These are phyloP conservation scores for Plantago elongata DNA, from an alignment of 257 asterid species.

Conservation along the genomic window DNA sequence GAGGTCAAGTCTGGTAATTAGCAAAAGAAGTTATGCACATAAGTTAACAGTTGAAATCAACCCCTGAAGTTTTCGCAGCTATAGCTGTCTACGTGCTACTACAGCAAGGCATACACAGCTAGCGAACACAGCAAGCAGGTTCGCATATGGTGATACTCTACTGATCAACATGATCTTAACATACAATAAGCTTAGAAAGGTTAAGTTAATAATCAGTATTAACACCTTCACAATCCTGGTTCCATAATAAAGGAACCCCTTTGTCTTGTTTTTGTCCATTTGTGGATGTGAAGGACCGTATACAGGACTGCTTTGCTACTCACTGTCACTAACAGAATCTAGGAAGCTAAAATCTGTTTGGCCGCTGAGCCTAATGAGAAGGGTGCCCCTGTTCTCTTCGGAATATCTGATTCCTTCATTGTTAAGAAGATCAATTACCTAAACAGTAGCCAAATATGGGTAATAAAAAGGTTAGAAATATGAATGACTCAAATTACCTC, in stretches of 20 bases:
- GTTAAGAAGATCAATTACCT: slow-evolving; percentile 64
- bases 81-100: slow-evolving; percentile 5
- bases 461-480: neutral
- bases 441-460: slow-evolving; percentile 18
- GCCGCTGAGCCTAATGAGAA: slow-evolving; percentile 64
- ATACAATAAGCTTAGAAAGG: neutral
- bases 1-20: too few species aligned
- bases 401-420: slow-evolving; percentile 62
- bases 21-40: neutral
- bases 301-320: slow-evolving; percentile 27
- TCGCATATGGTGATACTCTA: neutral
- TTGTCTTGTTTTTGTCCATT: neutral
- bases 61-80: slow-evolving; percentile 2
- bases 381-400: slow-evolving; percentile 81
- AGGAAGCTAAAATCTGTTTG: slow-evolving; percentile 63
- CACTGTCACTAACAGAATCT: slow-evolving; percentile 55
- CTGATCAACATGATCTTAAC: too few species aligned
- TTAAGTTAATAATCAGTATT: slow-evolving; percentile 4
- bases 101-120: slow-evolving; percentile 4
- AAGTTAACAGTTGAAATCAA: neutral
- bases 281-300: neutral
- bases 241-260: neutral
- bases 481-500: neutral
- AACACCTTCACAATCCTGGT: neutral
- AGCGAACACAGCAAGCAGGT: slow-evolving; percentile 16